Evolutionary conservation across 2,329 filamentous ascomycete species (phyloP).

Genomic region (Tolypocladium nubicola): DNA sequence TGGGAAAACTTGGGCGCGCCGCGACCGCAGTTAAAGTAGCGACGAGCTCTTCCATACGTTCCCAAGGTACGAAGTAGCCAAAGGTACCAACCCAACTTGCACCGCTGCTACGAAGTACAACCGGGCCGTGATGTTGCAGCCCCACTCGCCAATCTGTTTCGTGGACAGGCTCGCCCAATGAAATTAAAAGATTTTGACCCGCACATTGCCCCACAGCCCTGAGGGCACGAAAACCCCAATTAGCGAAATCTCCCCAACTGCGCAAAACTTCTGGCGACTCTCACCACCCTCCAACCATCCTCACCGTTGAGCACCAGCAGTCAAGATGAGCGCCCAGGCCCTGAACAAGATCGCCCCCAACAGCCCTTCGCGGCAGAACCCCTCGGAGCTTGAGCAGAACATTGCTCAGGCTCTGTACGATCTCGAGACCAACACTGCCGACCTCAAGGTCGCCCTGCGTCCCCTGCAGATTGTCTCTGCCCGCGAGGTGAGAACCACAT

Average conservation of each 20-base stretch:
- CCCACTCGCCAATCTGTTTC: neutral
- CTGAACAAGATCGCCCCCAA: conserved; percentile 98
- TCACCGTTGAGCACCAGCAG: conserved; percentile 27
- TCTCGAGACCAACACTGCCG: conserved; percentile 97
- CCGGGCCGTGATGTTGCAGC: neutral
- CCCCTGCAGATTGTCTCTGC: conserved; percentile 98
- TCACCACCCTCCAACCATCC: conserved; percentile 16
- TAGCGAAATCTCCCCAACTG: conserved; percentile 20
- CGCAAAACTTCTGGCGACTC: conserved; percentile 18
- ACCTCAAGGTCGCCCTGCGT: conserved; percentile 91
- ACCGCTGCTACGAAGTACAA: too few relatives aligned
- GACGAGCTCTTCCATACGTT: too few relatives aligned
- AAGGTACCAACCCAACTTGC: too few relatives aligned
- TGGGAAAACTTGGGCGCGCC: too few relatives aligned
- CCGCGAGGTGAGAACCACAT: conserved; percentile 79
- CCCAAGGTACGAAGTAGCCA: too few relatives aligned
- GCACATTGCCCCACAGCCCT: neutral
- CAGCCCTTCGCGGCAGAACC: conserved; percentile 91
- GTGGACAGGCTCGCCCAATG: neutral
- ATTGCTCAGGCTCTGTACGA: conserved; percentile 97
- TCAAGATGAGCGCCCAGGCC: conserved; percentile 57
- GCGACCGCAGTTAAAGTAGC: too few relatives aligned
- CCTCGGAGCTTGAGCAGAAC: conserved; percentile 93
- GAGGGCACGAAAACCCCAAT: conserved; percentile 32
- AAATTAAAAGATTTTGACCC: neutral